These are phyloP conservation scores for Boletus tylopilopsis DNA, from an alignment of 768 basidiomycete genomes.

Conservation along the genomic window DNA sequence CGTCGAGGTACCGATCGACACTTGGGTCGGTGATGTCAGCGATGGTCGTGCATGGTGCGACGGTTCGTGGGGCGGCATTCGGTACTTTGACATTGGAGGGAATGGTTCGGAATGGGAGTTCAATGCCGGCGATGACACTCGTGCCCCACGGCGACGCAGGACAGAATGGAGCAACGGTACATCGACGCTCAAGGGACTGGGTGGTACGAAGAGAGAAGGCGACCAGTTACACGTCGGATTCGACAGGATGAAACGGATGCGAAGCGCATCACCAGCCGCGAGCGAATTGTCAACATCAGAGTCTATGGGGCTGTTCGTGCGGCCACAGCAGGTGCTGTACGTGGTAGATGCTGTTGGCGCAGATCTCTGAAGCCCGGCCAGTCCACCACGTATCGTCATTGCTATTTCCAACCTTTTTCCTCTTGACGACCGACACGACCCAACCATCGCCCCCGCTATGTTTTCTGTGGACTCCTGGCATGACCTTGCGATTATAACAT, in stretches of 20 bases:
- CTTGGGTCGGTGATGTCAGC: constrained; percentile 47
- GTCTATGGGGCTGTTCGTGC: constrained; percentile 72
- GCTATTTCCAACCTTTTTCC: not conserved
- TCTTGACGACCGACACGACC: constrained; percentile 13
- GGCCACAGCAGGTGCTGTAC: constrained; percentile 84
- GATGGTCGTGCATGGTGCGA: constrained; percentile 84
- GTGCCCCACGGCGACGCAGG: constrained; percentile 26
- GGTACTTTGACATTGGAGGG: constrained; percentile 76
- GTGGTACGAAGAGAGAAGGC: constrained; percentile 51
- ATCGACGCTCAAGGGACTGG: constrained; percentile 36
- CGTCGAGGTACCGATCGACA: constrained; percentile 74
- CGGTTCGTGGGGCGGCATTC: constrained; percentile 75
- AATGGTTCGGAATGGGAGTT: constrained; percentile 62
- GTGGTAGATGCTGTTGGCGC: constrained; percentile 79
- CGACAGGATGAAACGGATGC: constrained; percentile 52
- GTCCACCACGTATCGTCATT: not conserved
- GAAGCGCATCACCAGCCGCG: constrained; percentile 64
- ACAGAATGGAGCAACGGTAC: constrained; percentile 23
- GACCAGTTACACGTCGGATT: constrained; percentile 41
- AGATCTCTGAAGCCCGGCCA: constrained; percentile 50
- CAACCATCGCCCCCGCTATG: not conserved
- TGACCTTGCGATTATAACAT: constrained; percentile 11
- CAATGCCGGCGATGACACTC: constrained; percentile 41
- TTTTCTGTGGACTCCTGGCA: constrained; percentile 10
- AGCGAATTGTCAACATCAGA: constrained; percentile 59